These are phyloP conservation scores for Rhodamnia rubescens DNA, from an alignment of 345 rosid genomes.

Conservation along the genomic window DNA sequence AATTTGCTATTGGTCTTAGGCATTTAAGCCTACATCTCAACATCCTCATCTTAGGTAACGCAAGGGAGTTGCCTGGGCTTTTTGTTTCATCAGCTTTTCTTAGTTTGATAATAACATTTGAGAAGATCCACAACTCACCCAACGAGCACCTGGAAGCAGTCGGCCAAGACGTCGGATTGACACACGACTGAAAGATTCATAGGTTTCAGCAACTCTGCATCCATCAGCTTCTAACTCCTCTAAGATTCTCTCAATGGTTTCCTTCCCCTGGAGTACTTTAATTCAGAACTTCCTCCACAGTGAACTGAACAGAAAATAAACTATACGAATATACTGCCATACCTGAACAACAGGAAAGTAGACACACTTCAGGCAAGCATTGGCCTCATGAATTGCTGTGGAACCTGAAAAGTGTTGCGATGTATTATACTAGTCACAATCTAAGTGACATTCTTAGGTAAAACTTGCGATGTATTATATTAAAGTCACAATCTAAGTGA, in stretches of 20 bases:
- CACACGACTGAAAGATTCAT: conserved; percentile 40
- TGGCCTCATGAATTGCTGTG: conserved; percentile 25
- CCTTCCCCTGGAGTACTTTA: conserved; percentile 42
- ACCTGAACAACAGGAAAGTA: conserved; percentile 67
- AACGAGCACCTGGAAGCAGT: conserved; percentile 72
- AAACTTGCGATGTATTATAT: background rate
- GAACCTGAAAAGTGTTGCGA: conserved; percentile 17
- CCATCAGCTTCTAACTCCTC: conserved; percentile 35
- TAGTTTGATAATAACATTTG: background rate
- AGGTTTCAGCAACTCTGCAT: conserved; percentile 30
- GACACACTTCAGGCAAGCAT: conserved; percentile 59
- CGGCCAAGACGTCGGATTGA: conserved; percentile 72
- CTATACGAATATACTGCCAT: background rate
- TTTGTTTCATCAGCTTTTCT: background rate
- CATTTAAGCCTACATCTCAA: background rate
- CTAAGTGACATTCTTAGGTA: background rate
- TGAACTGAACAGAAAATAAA: background rate
- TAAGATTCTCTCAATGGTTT: conserved; percentile 45
- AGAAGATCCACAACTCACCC: conserved; percentile 33
- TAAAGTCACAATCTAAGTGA: background rate
- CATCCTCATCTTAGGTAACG: background rate
- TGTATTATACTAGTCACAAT: background rate
- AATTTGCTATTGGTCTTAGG: background rate
- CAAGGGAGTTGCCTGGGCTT: background rate
- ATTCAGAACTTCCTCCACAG: background rate